A percentile compares a stretch with the other conserved stretches of the same genome.
Evolutionary conservation across 2,329 filamentous ascomycete species (phyloP).

Genomic region (Sporothrix brunneoviolacea): DNA sequence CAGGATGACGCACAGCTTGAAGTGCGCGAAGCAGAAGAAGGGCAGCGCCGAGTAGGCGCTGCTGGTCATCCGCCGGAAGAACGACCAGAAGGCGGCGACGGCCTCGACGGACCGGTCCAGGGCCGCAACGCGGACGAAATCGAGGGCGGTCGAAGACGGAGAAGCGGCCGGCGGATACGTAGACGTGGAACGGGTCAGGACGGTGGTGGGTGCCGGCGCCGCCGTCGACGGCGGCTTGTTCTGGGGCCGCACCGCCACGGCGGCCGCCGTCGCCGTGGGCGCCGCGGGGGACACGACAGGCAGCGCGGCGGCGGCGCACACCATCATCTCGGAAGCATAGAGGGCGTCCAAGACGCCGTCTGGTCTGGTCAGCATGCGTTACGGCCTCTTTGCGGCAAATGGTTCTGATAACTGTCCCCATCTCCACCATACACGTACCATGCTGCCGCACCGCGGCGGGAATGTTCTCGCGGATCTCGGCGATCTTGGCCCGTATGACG

Average conservation of each 20-base stretch:
- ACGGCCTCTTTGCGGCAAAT: no score
- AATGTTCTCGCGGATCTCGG: conserved; percentile 21
- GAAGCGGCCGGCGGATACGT: no score
- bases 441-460: conserved; percentile 20
- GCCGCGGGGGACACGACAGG: conserved; percentile 1
- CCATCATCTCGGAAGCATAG: conserved; percentile 29
- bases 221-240: background rate
- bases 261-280: conserved; percentile 6
- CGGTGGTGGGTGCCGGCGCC: background rate
- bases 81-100: conserved; percentile 29
- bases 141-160: background rate
- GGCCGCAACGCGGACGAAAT: conserved; percentile 15
- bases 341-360: conserved; percentile 31
- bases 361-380: no score
- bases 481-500: conserved; percentile 22
- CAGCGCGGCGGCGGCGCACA: conserved; percentile 30
- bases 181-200: background rate
- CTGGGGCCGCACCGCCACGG: background rate
- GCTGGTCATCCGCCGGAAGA: conserved; percentile 26
- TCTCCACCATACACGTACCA: no score
- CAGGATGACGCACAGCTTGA: conserved; percentile 27
- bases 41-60: conserved; percentile 26
- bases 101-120: conserved; percentile 20
- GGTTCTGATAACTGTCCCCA: no score
- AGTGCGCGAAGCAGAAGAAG: conserved; percentile 29